Evolutionary conservation across 305 asterid genomes (phyloP).

Genomic region (Fraxinus platypoda): DNA sequence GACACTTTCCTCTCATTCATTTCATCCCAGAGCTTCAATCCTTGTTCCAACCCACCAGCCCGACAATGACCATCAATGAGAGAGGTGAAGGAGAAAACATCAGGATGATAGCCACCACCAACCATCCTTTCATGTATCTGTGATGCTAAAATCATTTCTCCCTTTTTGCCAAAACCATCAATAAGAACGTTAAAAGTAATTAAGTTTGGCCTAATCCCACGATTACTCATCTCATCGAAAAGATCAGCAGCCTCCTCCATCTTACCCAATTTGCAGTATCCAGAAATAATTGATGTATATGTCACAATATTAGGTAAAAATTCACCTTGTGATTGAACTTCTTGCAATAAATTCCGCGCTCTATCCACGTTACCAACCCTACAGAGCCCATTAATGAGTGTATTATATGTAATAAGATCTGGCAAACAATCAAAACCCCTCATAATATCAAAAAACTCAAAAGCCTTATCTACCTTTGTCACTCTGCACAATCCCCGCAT

Average conservation of each 20-base stretch:
- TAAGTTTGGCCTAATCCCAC: conserved; percentile 55
- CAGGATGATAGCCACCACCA: conserved; percentile 48
- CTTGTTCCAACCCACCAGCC: conserved; percentile 58
- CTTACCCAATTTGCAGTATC: conserved; percentile 60
- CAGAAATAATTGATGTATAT: conserved; percentile 68
- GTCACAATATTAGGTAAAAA: conserved; percentile 63
- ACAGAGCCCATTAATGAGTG: conserved; percentile 65
- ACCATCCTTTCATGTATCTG: conserved; percentile 50
- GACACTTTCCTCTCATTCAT: conserved; percentile 54
- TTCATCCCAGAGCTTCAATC: conserved; percentile 63
- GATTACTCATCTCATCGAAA: conserved; percentile 54
- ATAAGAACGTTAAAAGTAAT: conserved; percentile 65
- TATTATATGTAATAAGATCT: conserved; percentile 59
- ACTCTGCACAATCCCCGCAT: conserved; percentile 61
- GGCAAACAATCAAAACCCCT: conserved; percentile 55
- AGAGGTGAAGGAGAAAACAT: conserved; percentile 76
- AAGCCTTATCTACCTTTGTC: conserved; percentile 60
- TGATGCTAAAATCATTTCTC: conserved; percentile 57
- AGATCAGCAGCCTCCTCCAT: conserved; percentile 51
- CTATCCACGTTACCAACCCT: conserved; percentile 54
- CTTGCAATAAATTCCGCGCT: conserved; percentile 54
- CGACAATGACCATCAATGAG: conserved; percentile 73
- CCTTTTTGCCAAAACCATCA: conserved; percentile 73
- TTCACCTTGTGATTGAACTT: conserved; percentile 41
- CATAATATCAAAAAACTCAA: conserved; percentile 60